Evolutionary conservation across 768 basidiomycete species (phyloP), one percentile per base, ranked within the genome.

Genomic region (Lactifluus echinatus): DNA sequence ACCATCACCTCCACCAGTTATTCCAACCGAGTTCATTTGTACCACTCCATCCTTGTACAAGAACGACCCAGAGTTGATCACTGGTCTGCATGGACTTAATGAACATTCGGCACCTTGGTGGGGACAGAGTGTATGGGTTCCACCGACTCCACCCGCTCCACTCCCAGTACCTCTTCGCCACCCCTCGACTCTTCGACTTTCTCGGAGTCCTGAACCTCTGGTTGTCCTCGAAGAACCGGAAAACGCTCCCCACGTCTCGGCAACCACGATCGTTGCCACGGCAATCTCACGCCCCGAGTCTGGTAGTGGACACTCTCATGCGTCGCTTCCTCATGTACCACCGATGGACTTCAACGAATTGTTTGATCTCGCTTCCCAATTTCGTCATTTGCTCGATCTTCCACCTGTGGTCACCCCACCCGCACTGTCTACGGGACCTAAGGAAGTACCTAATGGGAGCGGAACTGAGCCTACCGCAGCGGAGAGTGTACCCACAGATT

Each of bases 321-420:
- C 44, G n/a, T 55, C 56, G 4, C 61, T 63, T 21, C 63, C 63
- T 36, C 63, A 48, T 24, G 63, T 63, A 23, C 56, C 51, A 6
- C 63, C 63, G 8, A 49, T 46, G 29, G 63, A 63, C 50, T 62
- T 63, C 46, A 55, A 61, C 26, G 63, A 63, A 31, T 48, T 63
- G 15, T 63, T 63, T 26, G 63, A 63, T 29, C 60, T 63, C 10
- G 56, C 63, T 6, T 49, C 60, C 17, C 60, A 63, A 50, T 63
- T 63, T 46, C 63, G 60, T 29, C 63, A 63, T 43, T 48, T 63
- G 15, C 55, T 63, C 21, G 62, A 63, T 26, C 53, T 61, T 14
- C 61, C 59, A 44, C 59, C 59, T 40, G 44, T 50, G 11, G 43
- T 53, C 19, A 60, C 40, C 33, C 50, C 60, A 15, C 55, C 40